Conservation (phyloP, 2,329 filamentous ascomycete genomes). For the Thielaviopsis ethacetica region DNA sequence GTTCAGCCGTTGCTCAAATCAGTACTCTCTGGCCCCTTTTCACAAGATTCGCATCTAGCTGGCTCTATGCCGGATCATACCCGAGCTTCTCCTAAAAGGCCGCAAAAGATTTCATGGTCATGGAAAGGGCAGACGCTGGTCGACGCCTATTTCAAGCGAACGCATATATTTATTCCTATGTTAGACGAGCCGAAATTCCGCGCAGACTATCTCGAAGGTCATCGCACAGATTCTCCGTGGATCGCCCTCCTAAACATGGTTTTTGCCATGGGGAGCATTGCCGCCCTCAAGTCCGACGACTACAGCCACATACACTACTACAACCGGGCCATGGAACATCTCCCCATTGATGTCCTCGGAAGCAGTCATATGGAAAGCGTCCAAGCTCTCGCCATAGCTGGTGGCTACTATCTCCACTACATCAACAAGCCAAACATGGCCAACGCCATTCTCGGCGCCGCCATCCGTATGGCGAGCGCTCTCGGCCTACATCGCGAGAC, state of each 20-base stretch:
- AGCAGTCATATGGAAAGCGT: constrained; percentile 49
- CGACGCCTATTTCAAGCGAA: constrained; percentile 59
- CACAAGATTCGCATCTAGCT: constrained; percentile 13
- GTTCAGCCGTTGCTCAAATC: constrained; percentile 31
- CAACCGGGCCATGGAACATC: constrained; percentile 47
- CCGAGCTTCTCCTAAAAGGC: background rate
- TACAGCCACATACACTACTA: constrained; percentile 56
- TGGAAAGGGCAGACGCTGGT: constrained; percentile 53
- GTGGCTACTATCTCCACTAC: constrained; percentile 64
- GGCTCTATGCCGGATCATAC: background rate
- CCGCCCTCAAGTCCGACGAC: constrained; percentile 46
- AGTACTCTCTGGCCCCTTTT: constrained; percentile 28
- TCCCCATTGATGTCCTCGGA: constrained; percentile 51
- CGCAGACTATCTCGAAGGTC: constrained; percentile 33
- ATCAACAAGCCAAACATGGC: constrained; percentile 64
- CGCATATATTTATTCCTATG: constrained; percentile 58
- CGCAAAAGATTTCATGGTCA: constrained; percentile 35
- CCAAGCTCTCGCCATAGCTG: constrained; percentile 54
- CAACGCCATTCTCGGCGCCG: constrained; percentile 54
- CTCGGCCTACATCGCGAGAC: constrained; percentile 54
- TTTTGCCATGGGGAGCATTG: constrained; percentile 58
- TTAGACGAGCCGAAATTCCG: constrained; percentile 56
- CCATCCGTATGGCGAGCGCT: constrained; percentile 57
- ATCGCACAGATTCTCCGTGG: constrained; percentile 52
- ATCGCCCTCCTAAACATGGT: constrained; percentile 60